Percentiles rank a stretch among this genome's conserved stretches.
phyloP scores from a whole-genome alignment of 371 early-diverging fungal species.

The Choanephora cucurbitarum region DNA sequence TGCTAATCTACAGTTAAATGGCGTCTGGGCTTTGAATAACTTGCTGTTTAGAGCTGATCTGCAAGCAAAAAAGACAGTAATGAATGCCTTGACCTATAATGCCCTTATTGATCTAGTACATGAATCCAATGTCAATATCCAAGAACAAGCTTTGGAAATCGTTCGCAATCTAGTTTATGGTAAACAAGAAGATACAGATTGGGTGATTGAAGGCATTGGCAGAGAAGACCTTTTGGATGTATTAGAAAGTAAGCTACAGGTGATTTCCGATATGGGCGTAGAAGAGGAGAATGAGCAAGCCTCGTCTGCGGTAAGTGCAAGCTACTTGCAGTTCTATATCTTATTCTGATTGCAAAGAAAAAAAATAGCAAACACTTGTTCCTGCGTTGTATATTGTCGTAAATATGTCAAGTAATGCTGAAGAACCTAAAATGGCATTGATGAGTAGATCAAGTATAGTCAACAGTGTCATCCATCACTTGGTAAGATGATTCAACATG shows the following conservation, averaged over 20 bases:
- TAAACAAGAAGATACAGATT: conserved; percentile 49
- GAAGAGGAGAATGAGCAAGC: conserved; percentile 31
- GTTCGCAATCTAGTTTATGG: conserved; percentile 80
- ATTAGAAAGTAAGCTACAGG: conserved; percentile 68
- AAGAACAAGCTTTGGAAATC: conserved; percentile 81
- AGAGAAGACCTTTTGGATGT: conserved; percentile 60
- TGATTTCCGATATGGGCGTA: conserved; percentile 38
- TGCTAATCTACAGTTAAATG: conserved; percentile 66
- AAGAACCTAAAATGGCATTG: conserved; percentile 66
- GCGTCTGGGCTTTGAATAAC: conserved; percentile 87
- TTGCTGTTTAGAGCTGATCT: conserved; percentile 74
- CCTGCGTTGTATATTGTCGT: conserved; percentile 65
- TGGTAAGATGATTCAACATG: no score
- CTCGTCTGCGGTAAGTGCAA: conserved; percentile 27
- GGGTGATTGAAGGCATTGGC: conserved; percentile 73
- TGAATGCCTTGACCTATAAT: conserved; percentile 69
- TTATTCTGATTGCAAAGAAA: background rate
- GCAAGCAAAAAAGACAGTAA: conserved; percentile 68
- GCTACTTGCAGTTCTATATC: no score
- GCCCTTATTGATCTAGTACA: conserved; percentile 64
- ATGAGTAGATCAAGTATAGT: conserved; percentile 63
- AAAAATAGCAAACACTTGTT: conserved; percentile 30
- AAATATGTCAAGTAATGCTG: conserved; percentile 76
- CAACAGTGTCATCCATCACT: conserved; percentile 51
- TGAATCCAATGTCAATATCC: conserved; percentile 63